Evolutionary conservation across 1,284 basidiomycete genomes (phyloP).

Genomic region (Ganoderma multipileum): DNA sequence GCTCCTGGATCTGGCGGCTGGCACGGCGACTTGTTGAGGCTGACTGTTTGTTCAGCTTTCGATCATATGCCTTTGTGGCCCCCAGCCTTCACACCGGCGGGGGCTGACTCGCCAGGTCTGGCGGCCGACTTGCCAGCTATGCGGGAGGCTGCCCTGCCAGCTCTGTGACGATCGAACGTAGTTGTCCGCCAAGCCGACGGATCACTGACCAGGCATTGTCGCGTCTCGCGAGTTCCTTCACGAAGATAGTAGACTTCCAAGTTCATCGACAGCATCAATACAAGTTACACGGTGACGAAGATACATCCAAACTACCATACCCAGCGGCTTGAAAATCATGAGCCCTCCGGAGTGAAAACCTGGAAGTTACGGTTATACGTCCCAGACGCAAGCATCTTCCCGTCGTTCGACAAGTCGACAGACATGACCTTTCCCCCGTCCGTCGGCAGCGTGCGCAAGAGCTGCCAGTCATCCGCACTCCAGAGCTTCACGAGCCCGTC

Average conservation of each 20-base stretch:
- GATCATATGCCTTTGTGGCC: not conserved
- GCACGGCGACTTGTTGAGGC: not conserved
- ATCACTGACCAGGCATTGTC: not conserved
- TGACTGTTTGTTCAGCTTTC: not conserved
- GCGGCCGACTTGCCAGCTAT: not conserved
- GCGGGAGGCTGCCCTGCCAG: not conserved
- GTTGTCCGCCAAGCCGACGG: not conserved
- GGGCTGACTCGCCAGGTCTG: not conserved
- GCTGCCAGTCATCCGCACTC: conserved; percentile 98
- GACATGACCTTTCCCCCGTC: conserved; percentile 99
- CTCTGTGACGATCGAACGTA: not conserved
- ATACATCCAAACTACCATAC: not conserved
- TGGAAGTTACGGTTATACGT: conserved; percentile 96
- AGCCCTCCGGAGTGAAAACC: conserved; percentile 79
- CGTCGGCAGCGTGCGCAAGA: conserved; percentile 87
- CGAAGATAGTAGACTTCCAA: not conserved
- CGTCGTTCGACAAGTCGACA: conserved; percentile 88
- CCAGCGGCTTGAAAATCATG: conserved; percentile 14
- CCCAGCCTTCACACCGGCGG: not conserved
- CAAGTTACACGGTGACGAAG: not conserved
- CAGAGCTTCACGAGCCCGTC: conserved; percentile 96
- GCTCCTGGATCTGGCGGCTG: not conserved
- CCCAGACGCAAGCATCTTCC: conserved; percentile 85
- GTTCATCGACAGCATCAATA: not conserved
- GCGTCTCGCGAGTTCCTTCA: not conserved